Evolutionary conservation across 2,329 filamentous ascomycete genomes (phyloP).

Genomic region (Penicillium sp.): DNA sequence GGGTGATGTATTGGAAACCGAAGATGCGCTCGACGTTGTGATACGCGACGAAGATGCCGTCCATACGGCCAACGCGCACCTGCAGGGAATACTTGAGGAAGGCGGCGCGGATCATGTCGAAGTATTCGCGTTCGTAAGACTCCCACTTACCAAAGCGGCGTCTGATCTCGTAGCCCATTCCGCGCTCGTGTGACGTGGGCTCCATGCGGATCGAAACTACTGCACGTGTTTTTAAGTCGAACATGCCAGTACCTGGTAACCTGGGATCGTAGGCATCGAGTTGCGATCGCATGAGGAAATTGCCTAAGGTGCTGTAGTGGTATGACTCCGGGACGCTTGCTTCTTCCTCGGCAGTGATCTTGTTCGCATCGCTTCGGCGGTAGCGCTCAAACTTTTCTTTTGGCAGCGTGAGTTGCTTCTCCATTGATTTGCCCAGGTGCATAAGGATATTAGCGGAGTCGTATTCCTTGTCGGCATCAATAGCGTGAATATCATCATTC

Average conservation of each 20-base stretch:
- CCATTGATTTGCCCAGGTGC: conserved; percentile 92
- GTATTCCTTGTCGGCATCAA: conserved; percentile 92
- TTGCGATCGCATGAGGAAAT: conserved; percentile 93
- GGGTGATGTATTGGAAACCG: conserved; percentile 89
- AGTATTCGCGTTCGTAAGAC: conserved; percentile 93
- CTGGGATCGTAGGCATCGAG: conserved; percentile 85
- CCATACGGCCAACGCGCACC: conserved; percentile 96
- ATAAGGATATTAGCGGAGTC: conserved; percentile 82
- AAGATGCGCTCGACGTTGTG: conserved; percentile 96
- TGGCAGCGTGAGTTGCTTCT: conserved; percentile 84
- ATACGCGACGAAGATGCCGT: conserved; percentile 94
- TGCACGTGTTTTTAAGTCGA: conserved; percentile 92
- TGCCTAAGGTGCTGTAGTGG: conserved; percentile 81
- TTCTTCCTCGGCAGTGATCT: conserved; percentile 66
- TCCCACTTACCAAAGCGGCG: conserved; percentile 73
- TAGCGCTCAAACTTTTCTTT: conserved; percentile 85
- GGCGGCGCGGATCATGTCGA: conserved; percentile 90
- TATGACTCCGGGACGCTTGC: conserved; percentile 72
- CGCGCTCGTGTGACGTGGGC: conserved; percentile 65
- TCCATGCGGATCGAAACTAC: conserved; percentile 93
- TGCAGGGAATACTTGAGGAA: conserved; percentile 97
- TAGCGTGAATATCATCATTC: conserved; percentile 83
- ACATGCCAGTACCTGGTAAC: conserved; percentile 87
- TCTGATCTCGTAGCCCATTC: conserved; percentile 83
- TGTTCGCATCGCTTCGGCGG: conserved; percentile 63